Evolutionary conservation across 2,329 filamentous ascomycete genomes (phyloP).

Genomic region (Westerdykella sp.): DNA sequence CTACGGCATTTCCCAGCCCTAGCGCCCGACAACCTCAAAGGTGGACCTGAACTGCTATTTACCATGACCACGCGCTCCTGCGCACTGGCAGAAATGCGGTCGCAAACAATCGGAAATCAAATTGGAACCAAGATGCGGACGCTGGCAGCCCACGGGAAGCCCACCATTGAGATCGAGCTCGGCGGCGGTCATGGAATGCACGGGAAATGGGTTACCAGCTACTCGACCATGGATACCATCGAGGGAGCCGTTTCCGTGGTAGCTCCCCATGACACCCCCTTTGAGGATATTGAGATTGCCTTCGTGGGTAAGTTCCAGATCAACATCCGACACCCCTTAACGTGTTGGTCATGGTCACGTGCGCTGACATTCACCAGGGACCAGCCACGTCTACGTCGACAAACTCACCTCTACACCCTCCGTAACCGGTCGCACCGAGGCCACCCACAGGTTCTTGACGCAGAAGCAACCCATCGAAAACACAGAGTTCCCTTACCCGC

Average conservation of each 20-base stretch:
- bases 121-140: slow-evolving; percentile 32
- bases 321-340: not conserved
- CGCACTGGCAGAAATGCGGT: slow-evolving; percentile 14
- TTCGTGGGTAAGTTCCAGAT: slow-evolving; percentile 46
- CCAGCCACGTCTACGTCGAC: slow-evolving; percentile 50
- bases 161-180: slow-evolving; percentile 41
- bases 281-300: slow-evolving; percentile 54
- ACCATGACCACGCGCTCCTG: not conserved
- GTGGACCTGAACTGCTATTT: too few relatives aligned
- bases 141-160: slow-evolving; percentile 31
- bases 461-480: slow-evolving; percentile 55
- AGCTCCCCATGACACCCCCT: slow-evolving; percentile 47
- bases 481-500: slow-evolving; percentile 48
- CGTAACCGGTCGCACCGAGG: slow-evolving; percentile 49
- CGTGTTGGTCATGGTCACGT: not conserved
- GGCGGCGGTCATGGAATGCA: slow-evolving; percentile 25
- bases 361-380: slow-evolving; percentile 36
- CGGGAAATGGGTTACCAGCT: slow-evolving; percentile 40
- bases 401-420: slow-evolving; percentile 48
- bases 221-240: slow-evolving; percentile 53
- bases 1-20: not conserved
- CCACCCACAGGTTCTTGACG: slow-evolving; percentile 56
- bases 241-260: slow-evolving; percentile 49
- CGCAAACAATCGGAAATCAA: slow-evolving; percentile 21
- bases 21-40: too few relatives aligned